These are phyloP conservation scores for Begonia loranthoides DNA, from an alignment of 306 rosid genomes.

Conservation along the genomic window DNA sequence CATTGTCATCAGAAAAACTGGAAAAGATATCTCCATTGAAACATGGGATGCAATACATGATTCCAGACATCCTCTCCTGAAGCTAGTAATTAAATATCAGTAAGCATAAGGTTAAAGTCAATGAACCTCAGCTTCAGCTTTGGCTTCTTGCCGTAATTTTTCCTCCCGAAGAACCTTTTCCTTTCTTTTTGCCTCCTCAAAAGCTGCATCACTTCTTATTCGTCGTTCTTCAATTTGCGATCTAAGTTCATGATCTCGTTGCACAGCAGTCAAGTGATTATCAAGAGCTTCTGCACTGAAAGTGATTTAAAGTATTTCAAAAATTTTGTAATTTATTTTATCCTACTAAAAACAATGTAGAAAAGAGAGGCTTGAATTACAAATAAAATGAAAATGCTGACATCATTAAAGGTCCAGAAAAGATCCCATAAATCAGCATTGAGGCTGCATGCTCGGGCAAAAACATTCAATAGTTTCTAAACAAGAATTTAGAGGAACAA, in stretches of 20 bases:
- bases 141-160: constrained; percentile 69
- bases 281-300: constrained; percentile 86
- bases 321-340: constrained; percentile 2
- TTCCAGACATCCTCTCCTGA: background rate
- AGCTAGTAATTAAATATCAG: background rate
- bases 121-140: constrained; percentile 71
- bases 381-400: background rate
- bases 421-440: background rate
- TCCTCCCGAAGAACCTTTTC: constrained; percentile 65
- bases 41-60: background rate
- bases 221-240: constrained; percentile 90
- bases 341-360: background rate
- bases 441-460: background rate
- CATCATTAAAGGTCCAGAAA: background rate
- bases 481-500: background rate
- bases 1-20: no score
- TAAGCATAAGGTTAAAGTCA: background rate
- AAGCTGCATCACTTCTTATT: constrained; percentile 77
- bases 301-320: background rate
- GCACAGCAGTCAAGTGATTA: constrained; percentile 80
- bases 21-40: no score
- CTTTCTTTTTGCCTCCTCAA: constrained; percentile 81
- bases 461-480: background rate
- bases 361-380: constrained; percentile 2
- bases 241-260: constrained; percentile 60